Evolutionary conservation across 176 grass and related monocot genomes (phyloP).

Genomic region (Bromus sterilis): DNA sequence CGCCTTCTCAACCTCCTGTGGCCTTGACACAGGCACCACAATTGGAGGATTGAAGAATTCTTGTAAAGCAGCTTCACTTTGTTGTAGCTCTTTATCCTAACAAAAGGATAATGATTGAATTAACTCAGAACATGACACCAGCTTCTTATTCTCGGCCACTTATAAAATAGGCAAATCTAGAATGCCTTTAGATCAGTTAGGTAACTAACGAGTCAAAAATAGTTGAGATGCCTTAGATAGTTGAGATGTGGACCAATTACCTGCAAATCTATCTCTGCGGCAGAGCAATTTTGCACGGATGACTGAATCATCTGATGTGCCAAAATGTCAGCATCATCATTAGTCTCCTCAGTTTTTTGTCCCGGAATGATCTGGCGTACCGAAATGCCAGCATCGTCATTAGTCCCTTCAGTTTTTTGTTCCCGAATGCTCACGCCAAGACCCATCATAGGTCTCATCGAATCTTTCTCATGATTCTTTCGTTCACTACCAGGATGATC

Average conservation of each 20-base stretch:
- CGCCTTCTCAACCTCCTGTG: slow-evolving; percentile 63
- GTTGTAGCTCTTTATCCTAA: slow-evolving; percentile 34
- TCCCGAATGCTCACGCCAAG: slow-evolving; percentile 6
- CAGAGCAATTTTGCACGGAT: slow-evolving; percentile 12
- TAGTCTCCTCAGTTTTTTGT: neutral
- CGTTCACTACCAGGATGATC: neutral
- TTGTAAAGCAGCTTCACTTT: slow-evolving; percentile 17
- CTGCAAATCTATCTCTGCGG: slow-evolving; percentile 28
- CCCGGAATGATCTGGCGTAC: neutral
- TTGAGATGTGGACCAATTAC: neutral
- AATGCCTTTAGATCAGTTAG: neutral
- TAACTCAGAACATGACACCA: neutral
- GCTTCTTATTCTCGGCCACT: neutral
- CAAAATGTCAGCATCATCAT: slow-evolving; percentile 1
- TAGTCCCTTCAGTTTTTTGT: neutral
- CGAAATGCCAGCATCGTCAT: slow-evolving; percentile 1
- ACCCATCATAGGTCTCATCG: slow-evolving; percentile 2
- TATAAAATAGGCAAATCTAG: slow-evolving; percentile 4
- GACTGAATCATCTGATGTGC: slow-evolving; percentile 24
- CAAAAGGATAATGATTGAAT: neutral
- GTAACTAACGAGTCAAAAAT: neutral
- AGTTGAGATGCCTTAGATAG: neutral
- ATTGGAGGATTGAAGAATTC: slow-evolving; percentile 40
- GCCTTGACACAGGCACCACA: slow-evolving; percentile 70
- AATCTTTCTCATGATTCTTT: slow-evolving; percentile 1